Base-by-base conservation (phyloP, 441 rosid genomes). In the Mallotus repandus region DNA sequence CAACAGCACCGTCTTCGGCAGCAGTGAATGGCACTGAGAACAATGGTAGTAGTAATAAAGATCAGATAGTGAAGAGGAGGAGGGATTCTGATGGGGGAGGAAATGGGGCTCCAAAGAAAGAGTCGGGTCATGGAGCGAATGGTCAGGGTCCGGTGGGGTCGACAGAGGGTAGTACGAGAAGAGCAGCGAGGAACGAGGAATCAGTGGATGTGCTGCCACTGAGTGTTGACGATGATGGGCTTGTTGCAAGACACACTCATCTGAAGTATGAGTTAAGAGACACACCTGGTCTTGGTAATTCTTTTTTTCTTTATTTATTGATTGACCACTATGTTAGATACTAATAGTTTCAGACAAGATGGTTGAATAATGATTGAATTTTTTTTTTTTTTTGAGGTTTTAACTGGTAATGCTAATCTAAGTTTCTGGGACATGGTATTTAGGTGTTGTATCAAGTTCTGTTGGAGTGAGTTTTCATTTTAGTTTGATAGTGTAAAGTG, bases 191-290 rank as follows among this genome's bases (percentile, higher is more conserved):
- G 83, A 85, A 78, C 68, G 94, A 84, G 64, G 94, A 88, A 60
- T 86, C 62, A 14, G 83, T 83, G 41, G 96, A 89, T 78, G 88
- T 85, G 74, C 78, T 86, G 89, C 92, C 85, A 10, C 89, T 78
- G 74, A 81, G 76, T 25, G 83, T 84, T 75, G 97, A 88, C 11
- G 96, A 84, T 76, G 94, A 88, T 74, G 90, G 87, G 57, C 78
- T 86, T 25, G 84, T 69, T n/a, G 84, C 83, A 63, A 86, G 95
- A 73, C 93, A 81, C 78, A 65, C 90, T 19, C 96, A 89, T 76
- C 84, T 95, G 96, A 95, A 87, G 81, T 95, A 93, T 83, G 93
- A 88, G 77, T 89, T 95, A 41, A 80, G 98, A 81, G 98, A 91
- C 78, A 78, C 91, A 13, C 99, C 99, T 75, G 99, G 99, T 32